A percentile compares a stretch with the other conserved stretches of the same genome.
These are phyloP conservation scores for Scytalidium lignicola DNA, from an alignment of 2,329 filamentous ascomycete species.

Conservation along the genomic window DNA sequence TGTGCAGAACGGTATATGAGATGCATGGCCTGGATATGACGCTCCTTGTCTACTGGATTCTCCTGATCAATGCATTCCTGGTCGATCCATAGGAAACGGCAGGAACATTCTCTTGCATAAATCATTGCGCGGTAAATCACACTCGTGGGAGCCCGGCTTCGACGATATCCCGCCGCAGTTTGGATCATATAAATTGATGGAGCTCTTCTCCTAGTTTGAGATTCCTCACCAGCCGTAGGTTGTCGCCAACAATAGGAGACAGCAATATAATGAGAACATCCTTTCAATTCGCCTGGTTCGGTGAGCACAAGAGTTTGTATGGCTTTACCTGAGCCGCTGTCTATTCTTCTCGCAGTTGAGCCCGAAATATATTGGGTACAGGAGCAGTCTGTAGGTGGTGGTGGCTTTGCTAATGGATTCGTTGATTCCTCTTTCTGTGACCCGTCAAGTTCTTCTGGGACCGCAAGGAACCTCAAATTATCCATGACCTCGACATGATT, in stretches of 20 bases:
- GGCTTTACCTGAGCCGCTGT: background rate
- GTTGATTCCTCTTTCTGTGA: background rate
- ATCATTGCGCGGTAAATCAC: constrained; percentile 8
- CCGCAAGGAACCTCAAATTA: background rate
- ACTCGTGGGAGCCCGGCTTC: constrained; percentile 7
- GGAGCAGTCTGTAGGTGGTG: background rate
- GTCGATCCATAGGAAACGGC: constrained; percentile 15
- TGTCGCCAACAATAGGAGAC: background rate
- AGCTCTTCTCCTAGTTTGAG: background rate
- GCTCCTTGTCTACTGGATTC: constrained; percentile 12
- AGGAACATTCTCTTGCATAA: constrained; percentile 9
- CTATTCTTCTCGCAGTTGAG: background rate
- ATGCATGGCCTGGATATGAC: constrained; percentile 15
- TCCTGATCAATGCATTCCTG: constrained; percentile 20
- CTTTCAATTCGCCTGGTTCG: background rate
- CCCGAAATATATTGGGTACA: background rate
- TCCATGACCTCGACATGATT: background rate
- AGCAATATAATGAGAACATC: background rate
- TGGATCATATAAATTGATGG: background rate
- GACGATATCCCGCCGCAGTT: background rate
- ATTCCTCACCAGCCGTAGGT: background rate
- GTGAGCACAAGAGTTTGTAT: background rate
- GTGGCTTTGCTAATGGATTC: background rate
- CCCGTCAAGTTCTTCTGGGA: background rate
- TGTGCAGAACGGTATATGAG: background rate